phyloP scores from a whole-genome alignment of 306 rosid genomes.

The Argentina anserina region DNA sequence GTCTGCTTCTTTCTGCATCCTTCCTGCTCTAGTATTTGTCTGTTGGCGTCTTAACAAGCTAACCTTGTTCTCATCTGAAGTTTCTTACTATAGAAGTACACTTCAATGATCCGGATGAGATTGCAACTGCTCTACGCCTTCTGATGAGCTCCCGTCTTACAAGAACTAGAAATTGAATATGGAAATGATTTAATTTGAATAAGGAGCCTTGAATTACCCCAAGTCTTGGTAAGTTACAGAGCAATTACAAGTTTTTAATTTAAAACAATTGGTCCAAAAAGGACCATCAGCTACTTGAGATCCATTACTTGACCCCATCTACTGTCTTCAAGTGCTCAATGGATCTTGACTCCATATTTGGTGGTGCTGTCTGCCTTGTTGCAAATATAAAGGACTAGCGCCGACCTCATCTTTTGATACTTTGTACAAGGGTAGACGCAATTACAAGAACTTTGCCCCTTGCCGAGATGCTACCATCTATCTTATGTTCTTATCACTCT shows the following conservation, averaged over 20 bases:
- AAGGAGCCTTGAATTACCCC: background rate
- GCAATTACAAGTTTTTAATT: background rate
- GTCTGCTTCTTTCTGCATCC: background rate
- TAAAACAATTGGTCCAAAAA: background rate
- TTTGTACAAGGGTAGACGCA: background rate
- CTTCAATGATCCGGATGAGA: constrained; percentile 47
- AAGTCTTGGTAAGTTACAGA: constrained; percentile 1
- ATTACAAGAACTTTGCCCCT: background rate
- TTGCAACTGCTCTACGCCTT: constrained; percentile 44
- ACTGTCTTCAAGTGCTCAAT: background rate
- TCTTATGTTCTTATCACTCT: background rate
- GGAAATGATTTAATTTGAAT: background rate
- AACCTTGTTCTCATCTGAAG: constrained; percentile 35
- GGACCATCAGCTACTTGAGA: background rate
- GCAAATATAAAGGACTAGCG: background rate
- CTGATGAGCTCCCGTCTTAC: constrained; percentile 49
- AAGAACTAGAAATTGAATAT: constrained; percentile 25
- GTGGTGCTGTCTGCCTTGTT: background rate
- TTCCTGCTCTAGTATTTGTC: constrained; percentile 48
- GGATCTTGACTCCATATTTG: background rate
- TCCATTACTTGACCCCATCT: background rate
- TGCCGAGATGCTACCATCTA: background rate
- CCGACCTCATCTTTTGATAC: background rate
- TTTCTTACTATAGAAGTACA: constrained; percentile 47
- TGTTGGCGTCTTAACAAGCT: constrained; percentile 30